Evolutionary conservation across 2,329 filamentous ascomycete species (phyloP).

Genomic region (Aureobasidium namibiae): DNA sequence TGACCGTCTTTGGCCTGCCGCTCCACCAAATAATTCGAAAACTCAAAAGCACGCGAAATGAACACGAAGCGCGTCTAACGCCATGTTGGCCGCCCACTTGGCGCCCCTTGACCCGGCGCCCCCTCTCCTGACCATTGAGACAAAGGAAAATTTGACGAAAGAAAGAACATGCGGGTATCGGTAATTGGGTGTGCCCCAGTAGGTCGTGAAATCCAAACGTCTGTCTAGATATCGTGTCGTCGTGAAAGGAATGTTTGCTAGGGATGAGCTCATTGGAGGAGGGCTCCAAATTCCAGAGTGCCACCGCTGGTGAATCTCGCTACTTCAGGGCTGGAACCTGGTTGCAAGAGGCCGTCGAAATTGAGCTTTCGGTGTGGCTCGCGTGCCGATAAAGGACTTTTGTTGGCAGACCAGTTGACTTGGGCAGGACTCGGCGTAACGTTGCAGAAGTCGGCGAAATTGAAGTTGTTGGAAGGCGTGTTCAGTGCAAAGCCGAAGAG

Average conservation of each 20-base stretch:
- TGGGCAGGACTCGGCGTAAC: conserved; percentile 94
- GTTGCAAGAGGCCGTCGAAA: conserved; percentile 66
- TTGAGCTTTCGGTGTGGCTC: conserved; percentile 69
- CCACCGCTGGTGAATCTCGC: conserved; percentile 36
- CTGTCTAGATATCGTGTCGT: conserved; percentile 8
- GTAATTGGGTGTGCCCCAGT: conserved; percentile 6
- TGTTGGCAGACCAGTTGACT: conserved; percentile 60
- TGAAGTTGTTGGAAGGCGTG: conserved; percentile 79
- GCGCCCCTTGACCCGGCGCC: background rate
- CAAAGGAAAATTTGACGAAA: conserved; percentile 1
- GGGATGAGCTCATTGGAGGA: background rate
- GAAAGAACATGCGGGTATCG: conserved; percentile 6
- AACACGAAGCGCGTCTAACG: conserved; percentile 8
- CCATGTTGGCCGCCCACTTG: background rate
- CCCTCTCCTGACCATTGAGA: background rate
- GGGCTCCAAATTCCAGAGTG: conserved; percentile 53
- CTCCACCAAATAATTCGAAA: background rate
- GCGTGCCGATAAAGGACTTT: conserved; percentile 62
- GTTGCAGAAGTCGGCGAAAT: conserved; percentile 95
- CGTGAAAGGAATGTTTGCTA: conserved; percentile 4
- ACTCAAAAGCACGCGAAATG: conserved; percentile 5
- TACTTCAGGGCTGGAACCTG: conserved; percentile 37
- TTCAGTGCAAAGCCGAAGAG: conserved; percentile 56
- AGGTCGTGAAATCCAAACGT: conserved; percentile 8
- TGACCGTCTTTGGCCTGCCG: background rate